phyloP scores from a whole-genome alignment of 176 grass and related monocot species.

The Leersia perrieri region DNA sequence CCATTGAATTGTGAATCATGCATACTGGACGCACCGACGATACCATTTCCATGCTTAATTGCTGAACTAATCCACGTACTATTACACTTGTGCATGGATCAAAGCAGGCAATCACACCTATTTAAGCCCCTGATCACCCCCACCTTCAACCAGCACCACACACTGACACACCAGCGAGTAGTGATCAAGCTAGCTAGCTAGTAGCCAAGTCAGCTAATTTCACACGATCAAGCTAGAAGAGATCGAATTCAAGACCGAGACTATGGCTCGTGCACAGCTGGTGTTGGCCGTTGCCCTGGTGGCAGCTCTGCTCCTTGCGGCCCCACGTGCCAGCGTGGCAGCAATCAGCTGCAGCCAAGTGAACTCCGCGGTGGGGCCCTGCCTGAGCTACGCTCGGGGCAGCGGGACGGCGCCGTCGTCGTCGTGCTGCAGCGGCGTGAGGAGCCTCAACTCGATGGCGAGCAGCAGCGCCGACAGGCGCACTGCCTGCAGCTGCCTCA shows the following conservation, averaged over 20 bases:
- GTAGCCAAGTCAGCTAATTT: not conserved
- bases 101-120: too few species aligned
- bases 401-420: rapidly evolving
- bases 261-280: not conserved
- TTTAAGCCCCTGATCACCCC: too few species aligned
- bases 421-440: constrained; percentile 33
- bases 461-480: constrained; percentile 14
- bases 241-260: not conserved
- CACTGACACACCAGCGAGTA: not conserved
- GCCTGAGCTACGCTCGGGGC: constrained; percentile 35
- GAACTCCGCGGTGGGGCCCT: not conserved
- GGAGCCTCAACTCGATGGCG: constrained; percentile 23
- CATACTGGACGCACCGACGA: not conserved
- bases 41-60: not conserved
- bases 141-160: too few species aligned
- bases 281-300: constrained; percentile 6
- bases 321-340: not conserved
- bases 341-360: constrained; percentile 38
- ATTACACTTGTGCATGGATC: not conserved
- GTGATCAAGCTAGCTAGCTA: too few species aligned
- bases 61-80: not conserved
- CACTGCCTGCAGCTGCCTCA: constrained; percentile 40
- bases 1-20: not conserved
- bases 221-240: not conserved
- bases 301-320: constrained; percentile 7